Evolutionary conservation across 331 rosid species (phyloP).

Genomic region (Arachis monticola): DNA sequence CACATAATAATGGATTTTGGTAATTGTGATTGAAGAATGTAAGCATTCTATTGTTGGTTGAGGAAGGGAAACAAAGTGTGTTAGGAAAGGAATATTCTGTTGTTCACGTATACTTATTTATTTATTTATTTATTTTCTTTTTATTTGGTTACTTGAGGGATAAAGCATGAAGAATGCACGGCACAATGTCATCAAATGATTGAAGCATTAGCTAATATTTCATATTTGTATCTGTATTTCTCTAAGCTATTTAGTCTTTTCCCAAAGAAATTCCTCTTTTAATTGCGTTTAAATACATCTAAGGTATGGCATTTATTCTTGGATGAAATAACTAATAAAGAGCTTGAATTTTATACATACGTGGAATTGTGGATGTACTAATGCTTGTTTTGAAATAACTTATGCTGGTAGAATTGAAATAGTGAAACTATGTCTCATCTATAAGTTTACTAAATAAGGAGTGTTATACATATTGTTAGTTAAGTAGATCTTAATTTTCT

Average conservation of each 20-base stretch:
- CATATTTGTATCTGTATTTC: background rate
- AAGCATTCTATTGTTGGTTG: background rate
- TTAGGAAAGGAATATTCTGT: constrained; percentile 33
- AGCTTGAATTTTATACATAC: constrained; percentile 13
- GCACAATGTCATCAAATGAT: constrained; percentile 30
- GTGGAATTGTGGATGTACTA: background rate
- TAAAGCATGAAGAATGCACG: constrained; percentile 38
- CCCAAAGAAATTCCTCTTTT: background rate
- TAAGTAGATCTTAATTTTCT: too few relatives aligned
- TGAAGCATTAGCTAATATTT: constrained; percentile 8
- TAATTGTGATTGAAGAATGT: background rate
- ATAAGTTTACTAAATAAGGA: too few relatives aligned
- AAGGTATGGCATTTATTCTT: too few relatives aligned
- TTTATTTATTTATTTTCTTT: background rate
- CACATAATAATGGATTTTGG: constrained; percentile 6
- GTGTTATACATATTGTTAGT: too few relatives aligned
- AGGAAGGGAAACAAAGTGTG: constrained; percentile 24
- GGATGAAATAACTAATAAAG: too few relatives aligned
- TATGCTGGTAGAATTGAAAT: constrained; percentile 8
- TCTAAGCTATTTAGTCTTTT: background rate
- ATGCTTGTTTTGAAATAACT: constrained; percentile 33
- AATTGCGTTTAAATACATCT: too few relatives aligned
- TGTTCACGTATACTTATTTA: constrained; percentile 14
- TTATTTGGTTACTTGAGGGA: constrained; percentile 33
- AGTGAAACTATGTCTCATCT: background rate